These are phyloP conservation scores for Geotrichum klebahnii DNA, from an alignment of 1,139 yeast species.

Conservation along the genomic window DNA sequence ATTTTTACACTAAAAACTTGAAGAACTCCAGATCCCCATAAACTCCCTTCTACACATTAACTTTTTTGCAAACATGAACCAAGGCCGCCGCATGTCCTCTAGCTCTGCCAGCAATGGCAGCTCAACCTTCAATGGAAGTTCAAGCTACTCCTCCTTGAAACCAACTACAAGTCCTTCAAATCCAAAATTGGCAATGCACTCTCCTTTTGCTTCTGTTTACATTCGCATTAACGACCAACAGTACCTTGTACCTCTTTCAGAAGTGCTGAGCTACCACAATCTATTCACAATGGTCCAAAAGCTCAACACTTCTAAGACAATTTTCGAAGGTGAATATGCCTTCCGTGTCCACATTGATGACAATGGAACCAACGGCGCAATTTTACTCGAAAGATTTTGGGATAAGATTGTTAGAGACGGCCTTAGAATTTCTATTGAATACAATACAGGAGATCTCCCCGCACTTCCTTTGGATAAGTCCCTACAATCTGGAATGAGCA, in stretches of 20 bases:
- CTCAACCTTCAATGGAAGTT: too few species aligned
- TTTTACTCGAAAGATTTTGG: slow-evolving; percentile 28
- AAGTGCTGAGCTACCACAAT: slow-evolving; percentile 12
- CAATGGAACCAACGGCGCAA: slow-evolving; percentile 24
- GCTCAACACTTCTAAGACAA: slow-evolving; percentile 24
- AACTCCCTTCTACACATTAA: neutral
- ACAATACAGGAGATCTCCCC: slow-evolving; percentile 17
- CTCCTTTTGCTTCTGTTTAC: slow-evolving; percentile 12
- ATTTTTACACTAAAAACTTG: too few species aligned
- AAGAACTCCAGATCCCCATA: too few species aligned
- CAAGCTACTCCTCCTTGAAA: neutral
- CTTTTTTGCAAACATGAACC: slow-evolving; percentile 3
- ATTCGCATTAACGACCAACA: slow-evolving; percentile 13
- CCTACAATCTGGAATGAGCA: slow-evolving; percentile 23
- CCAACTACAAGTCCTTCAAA: slow-evolving; percentile 10
- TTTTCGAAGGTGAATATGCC: slow-evolving; percentile 25
- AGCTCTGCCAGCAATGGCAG: slow-evolving; percentile 3
- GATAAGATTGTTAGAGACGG: slow-evolving; percentile 27
- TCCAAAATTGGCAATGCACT: slow-evolving; percentile 8
- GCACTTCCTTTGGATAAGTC: slow-evolving; percentile 25
- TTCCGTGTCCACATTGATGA: slow-evolving; percentile 27
- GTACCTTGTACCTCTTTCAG: slow-evolving; percentile 12
- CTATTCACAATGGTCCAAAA: slow-evolving; percentile 22
- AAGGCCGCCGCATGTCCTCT: slow-evolving; percentile 10
- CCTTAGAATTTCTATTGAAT: slow-evolving; percentile 22